These are phyloP conservation scores for Aspergillus neotritici DNA, from an alignment of 2,329 filamentous ascomycete genomes.

Conservation along the genomic window DNA sequence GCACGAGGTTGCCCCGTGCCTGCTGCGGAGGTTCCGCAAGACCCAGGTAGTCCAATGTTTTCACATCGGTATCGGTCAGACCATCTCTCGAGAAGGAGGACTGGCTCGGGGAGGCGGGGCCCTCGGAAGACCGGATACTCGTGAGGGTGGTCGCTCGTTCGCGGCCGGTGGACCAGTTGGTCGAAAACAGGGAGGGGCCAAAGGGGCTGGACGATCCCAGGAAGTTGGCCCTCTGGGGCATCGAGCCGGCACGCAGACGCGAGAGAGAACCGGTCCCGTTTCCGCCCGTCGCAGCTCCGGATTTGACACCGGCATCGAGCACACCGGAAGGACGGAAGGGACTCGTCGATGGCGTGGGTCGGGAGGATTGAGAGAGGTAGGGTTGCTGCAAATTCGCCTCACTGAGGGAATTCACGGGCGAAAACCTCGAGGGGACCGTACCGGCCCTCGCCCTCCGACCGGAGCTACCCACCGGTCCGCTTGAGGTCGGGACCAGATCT, in stretches of 20 bases:
- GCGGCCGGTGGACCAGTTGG: slow-evolving; percentile 74
- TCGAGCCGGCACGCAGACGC: slow-evolving; percentile 82
- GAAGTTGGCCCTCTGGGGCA: slow-evolving; percentile 80
- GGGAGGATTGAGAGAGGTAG: slow-evolving; percentile 68
- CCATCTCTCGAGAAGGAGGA: slow-evolving; percentile 83
- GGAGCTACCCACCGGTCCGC: slow-evolving; percentile 59
- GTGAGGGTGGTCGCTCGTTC: slow-evolving; percentile 83
- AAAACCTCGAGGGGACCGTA: slow-evolving; percentile 92
- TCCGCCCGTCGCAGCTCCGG: slow-evolving; percentile 41
- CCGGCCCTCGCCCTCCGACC: slow-evolving; percentile 81
- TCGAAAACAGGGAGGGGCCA: slow-evolving; percentile 80
- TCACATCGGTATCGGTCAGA: slow-evolving; percentile 77
- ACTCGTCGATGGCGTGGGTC: slow-evolving; percentile 79
- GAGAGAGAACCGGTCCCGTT: slow-evolving; percentile 71
- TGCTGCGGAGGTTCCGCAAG: slow-evolving; percentile 89
- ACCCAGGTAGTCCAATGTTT: slow-evolving; percentile 91
- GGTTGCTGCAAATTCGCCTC: slow-evolving; percentile 51
- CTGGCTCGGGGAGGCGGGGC: slow-evolving; percentile 77
- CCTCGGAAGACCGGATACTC: slow-evolving; percentile 82
- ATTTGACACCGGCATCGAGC: slow-evolving; percentile 36
- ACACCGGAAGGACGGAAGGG: slow-evolving; percentile 66
- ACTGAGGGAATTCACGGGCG: slow-evolving; percentile 63
- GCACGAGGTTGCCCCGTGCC: slow-evolving; percentile 63
- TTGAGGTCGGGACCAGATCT: slow-evolving; percentile 70
- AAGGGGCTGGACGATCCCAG: slow-evolving; percentile 61